Evolutionary conservation across 2,329 filamentous ascomycete species (phyloP).

Genomic region (Monosporascus ibericus): DNA sequence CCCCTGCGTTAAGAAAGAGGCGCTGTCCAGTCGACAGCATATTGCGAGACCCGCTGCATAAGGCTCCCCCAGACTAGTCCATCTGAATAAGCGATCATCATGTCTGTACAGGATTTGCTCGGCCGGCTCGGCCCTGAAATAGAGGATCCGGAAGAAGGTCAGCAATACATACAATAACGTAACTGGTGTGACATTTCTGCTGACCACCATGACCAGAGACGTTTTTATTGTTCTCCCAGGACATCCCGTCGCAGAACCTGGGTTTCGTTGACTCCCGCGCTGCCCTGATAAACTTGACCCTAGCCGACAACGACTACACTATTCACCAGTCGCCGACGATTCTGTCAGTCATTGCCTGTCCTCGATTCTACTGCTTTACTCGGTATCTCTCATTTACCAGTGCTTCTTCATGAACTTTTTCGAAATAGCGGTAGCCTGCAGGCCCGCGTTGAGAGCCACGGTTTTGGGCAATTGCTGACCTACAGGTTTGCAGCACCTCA

Average conservation of each 20-base stretch:
- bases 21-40: no score
- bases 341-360: slow-evolving; percentile 33
- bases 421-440: neutral
- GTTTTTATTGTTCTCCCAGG: slow-evolving; percentile 76
- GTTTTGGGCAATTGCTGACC: slow-evolving; percentile 48
- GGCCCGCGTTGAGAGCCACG: neutral
- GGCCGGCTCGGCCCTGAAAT: slow-evolving; percentile 37
- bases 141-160: slow-evolving; percentile 44
- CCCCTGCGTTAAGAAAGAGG: neutral
- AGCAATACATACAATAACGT: slow-evolving; percentile 1
- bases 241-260: slow-evolving; percentile 68
- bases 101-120: slow-evolving; percentile 16
- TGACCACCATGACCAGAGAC: slow-evolving; percentile 54
- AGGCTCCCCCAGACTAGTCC: neutral
- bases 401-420: neutral
- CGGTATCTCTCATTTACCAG: neutral
- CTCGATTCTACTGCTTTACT: slow-evolving; percentile 30
- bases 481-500: neutral
- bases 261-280: slow-evolving; percentile 78
- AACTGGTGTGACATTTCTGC: neutral
- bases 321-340: slow-evolving; percentile 81
- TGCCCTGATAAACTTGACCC: slow-evolving; percentile 55
- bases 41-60: no score
- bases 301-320: slow-evolving; percentile 64
- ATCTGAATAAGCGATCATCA: neutral